These are phyloP conservation scores for Suillus bovinus DNA, from an alignment of 768 basidiomycete genomes.

Conservation along the genomic window DNA sequence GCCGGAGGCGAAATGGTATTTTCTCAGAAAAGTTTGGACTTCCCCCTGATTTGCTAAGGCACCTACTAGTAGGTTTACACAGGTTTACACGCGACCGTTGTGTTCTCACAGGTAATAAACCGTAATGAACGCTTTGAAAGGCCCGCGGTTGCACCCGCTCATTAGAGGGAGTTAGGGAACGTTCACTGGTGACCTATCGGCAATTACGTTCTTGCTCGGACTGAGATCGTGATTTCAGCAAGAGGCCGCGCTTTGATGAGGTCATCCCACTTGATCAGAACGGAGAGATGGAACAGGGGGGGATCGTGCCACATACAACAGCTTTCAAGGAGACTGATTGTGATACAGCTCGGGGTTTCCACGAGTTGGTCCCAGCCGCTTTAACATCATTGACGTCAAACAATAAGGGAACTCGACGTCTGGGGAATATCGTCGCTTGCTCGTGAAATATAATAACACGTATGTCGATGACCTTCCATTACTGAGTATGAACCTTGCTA, in stretches of 20 bases:
- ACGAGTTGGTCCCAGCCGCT: background rate
- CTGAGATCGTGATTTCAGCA: background rate
- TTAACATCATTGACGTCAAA: background rate
- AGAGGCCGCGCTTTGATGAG: background rate
- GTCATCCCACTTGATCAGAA: background rate
- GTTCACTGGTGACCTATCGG: background rate
- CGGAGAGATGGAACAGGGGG: background rate
- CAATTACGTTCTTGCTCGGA: constrained; percentile 1
- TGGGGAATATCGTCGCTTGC: constrained; percentile 1
- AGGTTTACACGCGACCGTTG: background rate
- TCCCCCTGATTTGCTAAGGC: background rate
- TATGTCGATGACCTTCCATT: background rate
- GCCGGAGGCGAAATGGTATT: background rate
- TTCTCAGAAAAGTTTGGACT: background rate
- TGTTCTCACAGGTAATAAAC: constrained; percentile 4
- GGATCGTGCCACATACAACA: background rate
- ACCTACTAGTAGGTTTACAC: background rate
- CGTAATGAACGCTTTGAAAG: background rate
- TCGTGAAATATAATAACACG: background rate
- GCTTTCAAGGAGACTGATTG: background rate
- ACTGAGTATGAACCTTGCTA: background rate
- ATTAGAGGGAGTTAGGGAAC: background rate
- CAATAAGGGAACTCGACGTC: background rate
- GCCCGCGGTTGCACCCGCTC: background rate
- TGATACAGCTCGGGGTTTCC: background rate